Evolutionary conservation across 768 basidiomycete species (phyloP).

Genomic region (Tulasnella sp.): DNA sequence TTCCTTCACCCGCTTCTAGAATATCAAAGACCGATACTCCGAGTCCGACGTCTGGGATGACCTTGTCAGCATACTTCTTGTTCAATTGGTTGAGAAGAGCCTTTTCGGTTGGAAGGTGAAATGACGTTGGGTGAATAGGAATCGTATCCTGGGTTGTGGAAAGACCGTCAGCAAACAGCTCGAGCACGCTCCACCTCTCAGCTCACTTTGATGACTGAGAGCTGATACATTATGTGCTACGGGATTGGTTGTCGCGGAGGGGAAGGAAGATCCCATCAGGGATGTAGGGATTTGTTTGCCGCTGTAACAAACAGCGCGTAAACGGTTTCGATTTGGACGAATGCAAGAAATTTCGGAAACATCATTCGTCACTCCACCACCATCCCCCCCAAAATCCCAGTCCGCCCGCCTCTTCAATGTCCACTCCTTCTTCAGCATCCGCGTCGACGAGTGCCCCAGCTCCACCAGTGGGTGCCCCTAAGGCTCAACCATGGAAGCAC

Average conservation of each 20-base stretch:
- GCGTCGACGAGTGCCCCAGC: not conserved
- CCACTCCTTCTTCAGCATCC: not conserved
- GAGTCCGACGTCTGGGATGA: constrained; percentile 85
- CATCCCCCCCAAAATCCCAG: not conserved
- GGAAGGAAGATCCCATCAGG: constrained; percentile 10
- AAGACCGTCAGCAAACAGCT: no score
- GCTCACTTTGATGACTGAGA: constrained; percentile 39
- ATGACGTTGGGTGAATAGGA: constrained; percentile 81
- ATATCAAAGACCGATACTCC: constrained; percentile 90
- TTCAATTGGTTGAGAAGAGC: constrained; percentile 84
- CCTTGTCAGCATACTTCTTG: constrained; percentile 91
- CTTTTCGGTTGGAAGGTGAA: constrained; percentile 68
- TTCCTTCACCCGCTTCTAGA: constrained; percentile 80
- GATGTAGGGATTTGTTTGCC: not conserved
- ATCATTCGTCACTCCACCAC: not conserved
- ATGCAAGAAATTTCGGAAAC: constrained; percentile 16
- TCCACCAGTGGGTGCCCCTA: not conserved
- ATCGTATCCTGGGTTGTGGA: constrained; percentile 70
- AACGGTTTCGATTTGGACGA: constrained; percentile 19
- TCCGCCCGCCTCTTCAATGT: not conserved
- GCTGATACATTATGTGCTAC: constrained; percentile 37
- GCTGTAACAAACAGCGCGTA: constrained; percentile 16
- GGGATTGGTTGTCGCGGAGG: not conserved
- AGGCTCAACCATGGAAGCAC: constrained; percentile 58
- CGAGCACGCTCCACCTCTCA: not conserved